These are phyloP conservation scores for Solanum chmielewskii DNA, from an alignment of 257 asterid genomes.

Conservation along the genomic window DNA sequence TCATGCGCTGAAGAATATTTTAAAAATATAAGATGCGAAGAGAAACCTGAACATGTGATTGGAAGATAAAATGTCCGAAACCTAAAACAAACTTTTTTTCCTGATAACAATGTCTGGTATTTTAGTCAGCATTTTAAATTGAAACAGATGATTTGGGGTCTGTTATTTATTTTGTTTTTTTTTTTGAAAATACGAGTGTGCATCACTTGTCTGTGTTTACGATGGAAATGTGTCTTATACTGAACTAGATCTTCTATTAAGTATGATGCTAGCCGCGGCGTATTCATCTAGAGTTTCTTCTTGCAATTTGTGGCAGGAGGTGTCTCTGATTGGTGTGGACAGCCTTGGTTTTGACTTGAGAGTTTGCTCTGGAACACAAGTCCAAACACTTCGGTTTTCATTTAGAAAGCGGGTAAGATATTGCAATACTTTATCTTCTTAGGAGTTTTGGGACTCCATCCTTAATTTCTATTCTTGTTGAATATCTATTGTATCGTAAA, in stretches of 20 bases:
- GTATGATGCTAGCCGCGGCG: neutral
- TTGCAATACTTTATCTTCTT: neutral
- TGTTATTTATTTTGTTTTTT: too few species aligned
- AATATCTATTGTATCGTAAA: neutral
- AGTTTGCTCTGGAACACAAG: slow-evolving; percentile 84
- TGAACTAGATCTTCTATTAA: neutral
- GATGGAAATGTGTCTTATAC: neutral
- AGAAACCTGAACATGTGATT: neutral
- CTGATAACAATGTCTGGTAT: neutral
- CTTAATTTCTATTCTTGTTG: neutral
- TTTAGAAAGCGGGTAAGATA: slow-evolving; percentile 69
- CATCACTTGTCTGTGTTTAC: neutral
- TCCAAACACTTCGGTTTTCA: slow-evolving; percentile 83
- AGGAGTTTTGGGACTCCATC: neutral
- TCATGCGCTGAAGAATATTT: neutral
- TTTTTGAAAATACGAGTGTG: too few species aligned
- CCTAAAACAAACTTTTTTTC: neutral
- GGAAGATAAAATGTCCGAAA: neutral
- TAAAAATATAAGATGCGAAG: neutral
- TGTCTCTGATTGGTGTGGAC: slow-evolving; percentile 79
- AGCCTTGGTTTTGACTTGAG: slow-evolving; percentile 92
- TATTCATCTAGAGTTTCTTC: slow-evolving; percentile 1
- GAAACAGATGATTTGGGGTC: too few species aligned
- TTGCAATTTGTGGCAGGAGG: slow-evolving; percentile 49
- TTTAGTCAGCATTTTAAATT: too few species aligned